Percentiles rank a stretch among this genome's conserved stretches.
phyloP scores from a whole-genome alignment of 2,329 filamentous ascomycete species.

The Apiospora sp. region DNA sequence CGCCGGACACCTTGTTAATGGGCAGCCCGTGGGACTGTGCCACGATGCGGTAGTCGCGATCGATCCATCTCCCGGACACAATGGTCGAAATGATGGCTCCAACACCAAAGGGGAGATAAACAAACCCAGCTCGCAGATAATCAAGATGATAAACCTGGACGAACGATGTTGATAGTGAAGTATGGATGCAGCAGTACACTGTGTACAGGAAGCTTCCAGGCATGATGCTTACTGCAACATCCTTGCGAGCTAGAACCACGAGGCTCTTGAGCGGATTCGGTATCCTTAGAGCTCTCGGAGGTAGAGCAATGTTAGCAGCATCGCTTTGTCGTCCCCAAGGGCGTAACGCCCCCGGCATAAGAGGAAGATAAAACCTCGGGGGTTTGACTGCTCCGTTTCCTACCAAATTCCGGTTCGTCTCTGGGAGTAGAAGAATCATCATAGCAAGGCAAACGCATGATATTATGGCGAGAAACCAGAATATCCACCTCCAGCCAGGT shows the following conservation, averaged over 20 bases:
- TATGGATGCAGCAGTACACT: not conserved
- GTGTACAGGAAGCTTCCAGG: not conserved
- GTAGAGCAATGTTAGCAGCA: no score
- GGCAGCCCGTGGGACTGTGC: not conserved
- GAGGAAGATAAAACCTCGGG: no score
- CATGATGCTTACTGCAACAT: not conserved
- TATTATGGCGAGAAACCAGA: slow-evolving; percentile 26
- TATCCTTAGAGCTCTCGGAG: not conserved
- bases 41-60: slow-evolving; percentile 13
- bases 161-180: not conserved
- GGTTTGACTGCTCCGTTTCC: no score
- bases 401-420: no score
- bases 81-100: not conserved
- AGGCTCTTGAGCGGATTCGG: not conserved
- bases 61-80: not conserved
- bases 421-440: no score
- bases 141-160: slow-evolving; percentile 6
- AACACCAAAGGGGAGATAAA: not conserved
- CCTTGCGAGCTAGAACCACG: not conserved
- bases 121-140: not conserved
- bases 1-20: slow-evolving; percentile 9
- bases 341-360: no score
- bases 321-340: no score
- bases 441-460: no score
- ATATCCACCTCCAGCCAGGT: slow-evolving; percentile 25